Base-by-base conservation (phyloP, 371 early-diverging fungal genomes). In the Capniomyces stellatus region DNA sequence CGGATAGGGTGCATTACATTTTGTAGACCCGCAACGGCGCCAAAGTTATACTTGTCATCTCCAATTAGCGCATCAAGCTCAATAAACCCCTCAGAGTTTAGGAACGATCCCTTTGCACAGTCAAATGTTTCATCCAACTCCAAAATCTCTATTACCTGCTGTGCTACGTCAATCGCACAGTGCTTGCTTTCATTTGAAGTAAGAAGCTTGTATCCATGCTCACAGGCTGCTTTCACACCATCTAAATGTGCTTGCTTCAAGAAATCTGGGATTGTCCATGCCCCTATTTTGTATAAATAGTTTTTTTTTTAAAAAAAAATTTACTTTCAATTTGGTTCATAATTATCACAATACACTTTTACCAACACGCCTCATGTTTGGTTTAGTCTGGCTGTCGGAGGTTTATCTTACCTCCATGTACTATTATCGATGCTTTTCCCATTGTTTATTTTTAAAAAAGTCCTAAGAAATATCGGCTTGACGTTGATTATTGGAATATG, bases 21-120 rank as follows among this genome's bases (percentile, higher is more conserved):
- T 25, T 27, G 3, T 18, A 53, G 13, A 10, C 54, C 48, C 3
- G 46, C 19, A 6, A 53, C 54, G 22, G 49, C 54, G 28, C 54
- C 46, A 55, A 53, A 18, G 19, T 53, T 53, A 40, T 43, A 53
- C 22, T 47, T 44, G 27, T 46, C 46, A 12, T 53, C 54, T 12
- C 8, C 48, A 47, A 53, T 47, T 12, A 53, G 13, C 13, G 54
- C 54, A 47, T 53, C 46, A 10, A 53, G 10, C 19, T 53, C 54
- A 6, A 53, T 28, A 18, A 6, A 55, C 6, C 54, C 43, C 10
- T n/a, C 30, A 12, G 28, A 47, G 40, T 53, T 53, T 48, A 53
- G 54, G 19, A 21, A 4, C 12, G 46, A 46, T 8, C 46, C 46
- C 12, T 21, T 21, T 46, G 10, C 46, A 27, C 46, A 46, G 12